A percentile compares a stretch with the other conserved stretches of the same genome.
These are phyloP conservation scores for Iris macrosiphon DNA, from an alignment of 106 monocot genomes.

Conservation along the genomic window DNA sequence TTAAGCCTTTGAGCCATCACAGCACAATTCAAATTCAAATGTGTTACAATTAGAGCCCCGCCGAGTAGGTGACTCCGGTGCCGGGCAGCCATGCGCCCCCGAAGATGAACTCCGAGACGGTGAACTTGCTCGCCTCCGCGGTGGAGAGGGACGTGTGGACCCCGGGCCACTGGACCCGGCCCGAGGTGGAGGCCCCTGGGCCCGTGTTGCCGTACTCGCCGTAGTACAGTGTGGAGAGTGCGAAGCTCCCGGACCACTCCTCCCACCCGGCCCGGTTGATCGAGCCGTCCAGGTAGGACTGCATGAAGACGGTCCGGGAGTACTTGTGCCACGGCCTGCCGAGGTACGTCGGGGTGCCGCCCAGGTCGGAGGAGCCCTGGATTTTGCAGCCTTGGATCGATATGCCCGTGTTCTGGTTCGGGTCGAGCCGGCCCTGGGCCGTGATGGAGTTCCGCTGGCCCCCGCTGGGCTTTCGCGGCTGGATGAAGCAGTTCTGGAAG, in stretches of 20 bases:
- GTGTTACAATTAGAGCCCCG: slow-evolving; percentile 28
- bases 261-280: slow-evolving; percentile 50
- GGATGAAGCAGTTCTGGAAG: slow-evolving; percentile 10
- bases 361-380: slow-evolving; percentile 22
- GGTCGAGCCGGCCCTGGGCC: slow-evolving; percentile 62
- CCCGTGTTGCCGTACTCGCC: slow-evolving; percentile 61
- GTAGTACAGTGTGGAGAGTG: slow-evolving; percentile 47
- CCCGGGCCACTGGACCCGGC: slow-evolving; percentile 50
- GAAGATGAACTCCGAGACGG: slow-evolving; percentile 43
- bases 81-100: slow-evolving; percentile 42
- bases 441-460: slow-evolving; percentile 53
- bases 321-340: slow-evolving; percentile 71
- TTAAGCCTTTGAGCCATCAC: too few species aligned
- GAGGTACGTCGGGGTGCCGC: slow-evolving; percentile 35
- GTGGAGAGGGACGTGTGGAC: slow-evolving; percentile 29
- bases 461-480: slow-evolving; percentile 10
- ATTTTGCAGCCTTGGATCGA: slow-evolving; percentile 49
- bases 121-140: slow-evolving; percentile 50
- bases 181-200: slow-evolving; percentile 24
- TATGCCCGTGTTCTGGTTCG: slow-evolving; percentile 77
- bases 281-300: slow-evolving; percentile 18
- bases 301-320: slow-evolving; percentile 53
- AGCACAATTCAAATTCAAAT: too few species aligned
- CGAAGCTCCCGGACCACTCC: slow-evolving; percentile 45
- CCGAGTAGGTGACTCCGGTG: slow-evolving; percentile 32